Evolutionary conservation across 768 basidiomycete genomes (phyloP).

Genomic region (Suillus americanus): DNA sequence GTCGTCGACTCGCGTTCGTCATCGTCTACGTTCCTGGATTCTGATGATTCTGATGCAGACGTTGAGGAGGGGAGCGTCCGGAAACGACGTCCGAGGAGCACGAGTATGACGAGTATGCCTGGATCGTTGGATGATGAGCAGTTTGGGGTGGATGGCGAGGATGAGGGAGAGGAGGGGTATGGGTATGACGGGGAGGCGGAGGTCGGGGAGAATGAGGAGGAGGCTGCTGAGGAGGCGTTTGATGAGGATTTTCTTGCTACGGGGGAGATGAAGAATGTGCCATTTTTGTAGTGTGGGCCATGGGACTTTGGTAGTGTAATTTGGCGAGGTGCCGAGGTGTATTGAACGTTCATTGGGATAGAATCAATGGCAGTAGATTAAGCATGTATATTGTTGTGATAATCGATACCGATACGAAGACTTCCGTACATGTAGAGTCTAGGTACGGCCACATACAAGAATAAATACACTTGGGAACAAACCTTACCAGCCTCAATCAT

Average conservation of each 20-base stretch:
- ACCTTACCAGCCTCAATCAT: too few species aligned
- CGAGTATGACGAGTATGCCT: constrained; percentile 84
- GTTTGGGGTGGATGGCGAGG: constrained; percentile 48
- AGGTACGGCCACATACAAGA: not conserved
- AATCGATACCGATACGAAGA: not conserved
- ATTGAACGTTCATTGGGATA: not conserved
- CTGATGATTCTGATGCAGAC: constrained; percentile 47
- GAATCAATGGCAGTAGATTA: not conserved
- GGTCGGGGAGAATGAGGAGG: constrained; percentile 50
- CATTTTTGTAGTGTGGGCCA: constrained; percentile 47
- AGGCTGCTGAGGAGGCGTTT: constrained; percentile 70
- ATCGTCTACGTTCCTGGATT: constrained; percentile 49
- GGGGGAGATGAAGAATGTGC: constrained; percentile 82
- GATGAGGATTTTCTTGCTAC: constrained; percentile 79
- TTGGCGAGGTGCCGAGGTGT: not conserved
- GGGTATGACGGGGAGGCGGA: constrained; percentile 33
- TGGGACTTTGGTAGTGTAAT: not conserved
- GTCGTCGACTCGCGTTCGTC: constrained; percentile 58
- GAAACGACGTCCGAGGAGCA: constrained; percentile 45
- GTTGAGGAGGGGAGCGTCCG: constrained; percentile 39
- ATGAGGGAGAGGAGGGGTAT: constrained; percentile 27
- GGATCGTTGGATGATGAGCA: constrained; percentile 71
- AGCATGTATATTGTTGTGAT: not conserved
- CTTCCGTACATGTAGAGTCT: not conserved
- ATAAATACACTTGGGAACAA: too few species aligned